Conservation (phyloP, 495 filamentous ascomycete species). For the Jackrogersella multiformis region DNA sequence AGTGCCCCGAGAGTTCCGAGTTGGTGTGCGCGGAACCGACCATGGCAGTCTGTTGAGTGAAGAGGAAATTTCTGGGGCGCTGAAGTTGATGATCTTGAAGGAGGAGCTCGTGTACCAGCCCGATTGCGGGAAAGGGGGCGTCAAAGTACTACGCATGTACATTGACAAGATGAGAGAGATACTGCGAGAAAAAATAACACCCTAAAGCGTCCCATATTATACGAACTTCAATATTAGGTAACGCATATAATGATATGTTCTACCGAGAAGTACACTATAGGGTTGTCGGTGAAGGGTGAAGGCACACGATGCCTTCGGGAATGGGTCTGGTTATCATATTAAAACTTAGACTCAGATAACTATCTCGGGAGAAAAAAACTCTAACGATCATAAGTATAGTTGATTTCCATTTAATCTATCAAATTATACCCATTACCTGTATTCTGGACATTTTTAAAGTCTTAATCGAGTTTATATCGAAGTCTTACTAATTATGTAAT, state of each 20-base stretch:
- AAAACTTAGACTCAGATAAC: not conserved
- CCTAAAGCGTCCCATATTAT: not conserved
- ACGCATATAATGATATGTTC: not conserved
- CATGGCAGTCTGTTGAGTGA: slow-evolving; percentile 19
- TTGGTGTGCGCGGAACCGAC: not conserved
- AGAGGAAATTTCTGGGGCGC: slow-evolving; percentile 14
- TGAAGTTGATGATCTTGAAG: slow-evolving; percentile 16
- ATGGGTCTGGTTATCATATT: not conserved
- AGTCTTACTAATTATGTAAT: too few relatives aligned
- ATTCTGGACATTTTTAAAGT: not conserved
- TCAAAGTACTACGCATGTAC: slow-evolving; percentile 27
- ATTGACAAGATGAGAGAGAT: slow-evolving; percentile 23
- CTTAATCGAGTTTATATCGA: too few relatives aligned
- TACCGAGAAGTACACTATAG: not conserved
- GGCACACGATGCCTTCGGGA: not conserved
- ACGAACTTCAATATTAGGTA: not conserved
- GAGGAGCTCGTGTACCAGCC: slow-evolving; percentile 32
- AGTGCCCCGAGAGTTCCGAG: slow-evolving; percentile 28
- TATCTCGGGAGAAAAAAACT: too few relatives aligned
- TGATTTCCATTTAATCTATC: not conserved
- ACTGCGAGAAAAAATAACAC: slow-evolving; percentile 27
- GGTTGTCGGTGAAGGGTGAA: not conserved
- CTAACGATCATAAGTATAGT: too few relatives aligned
- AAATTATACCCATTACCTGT: not conserved
- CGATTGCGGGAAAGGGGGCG: slow-evolving; percentile 34